A percentile compares a stretch with the other conserved stretches of the same genome.
phyloP scores from a whole-genome alignment of 352 stramenopile genomes.

The Pythium diclinum region DNA sequence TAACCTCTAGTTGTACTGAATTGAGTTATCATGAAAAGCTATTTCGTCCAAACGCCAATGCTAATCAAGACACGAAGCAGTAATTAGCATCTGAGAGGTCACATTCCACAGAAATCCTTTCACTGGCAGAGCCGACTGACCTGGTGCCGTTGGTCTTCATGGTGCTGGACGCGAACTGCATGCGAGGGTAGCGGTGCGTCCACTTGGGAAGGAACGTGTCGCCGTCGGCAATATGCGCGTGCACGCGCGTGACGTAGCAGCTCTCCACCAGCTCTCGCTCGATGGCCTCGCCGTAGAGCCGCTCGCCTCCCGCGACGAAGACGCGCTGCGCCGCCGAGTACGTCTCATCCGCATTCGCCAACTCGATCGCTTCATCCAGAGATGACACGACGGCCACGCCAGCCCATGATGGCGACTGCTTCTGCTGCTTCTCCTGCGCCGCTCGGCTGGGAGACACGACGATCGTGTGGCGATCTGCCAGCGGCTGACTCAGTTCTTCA shows the following conservation, averaged over 20 bases:
- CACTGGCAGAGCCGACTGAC: background rate
- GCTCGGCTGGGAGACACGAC: slow-evolving; percentile 40
- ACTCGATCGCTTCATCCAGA: slow-evolving; percentile 41
- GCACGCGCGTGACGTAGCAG: slow-evolving; percentile 64
- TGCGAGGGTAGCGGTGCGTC: slow-evolving; percentile 37
- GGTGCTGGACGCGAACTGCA: slow-evolving; percentile 34
- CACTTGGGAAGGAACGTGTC: slow-evolving; percentile 61
- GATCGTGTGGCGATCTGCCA: slow-evolving; percentile 58
- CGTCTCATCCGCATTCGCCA: slow-evolving; percentile 30
- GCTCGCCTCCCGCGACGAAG: slow-evolving; percentile 64
- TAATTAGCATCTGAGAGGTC: slow-evolving; percentile 7
- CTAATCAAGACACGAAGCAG: slow-evolving; percentile 4
- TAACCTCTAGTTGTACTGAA: slow-evolving; percentile 5
- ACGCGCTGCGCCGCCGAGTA: slow-evolving; percentile 43
- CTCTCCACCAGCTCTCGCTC: slow-evolving; percentile 37
- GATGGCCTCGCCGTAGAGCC: slow-evolving; percentile 60
- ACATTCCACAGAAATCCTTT: background rate
- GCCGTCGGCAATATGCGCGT: slow-evolving; percentile 37
- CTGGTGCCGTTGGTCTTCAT: slow-evolving; percentile 19
- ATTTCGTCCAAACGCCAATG: slow-evolving; percentile 17
- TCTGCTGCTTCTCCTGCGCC: slow-evolving; percentile 45
- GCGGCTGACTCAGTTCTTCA: slow-evolving; percentile 33
- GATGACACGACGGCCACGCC: slow-evolving; percentile 35
- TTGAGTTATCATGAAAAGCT: slow-evolving; percentile 1
- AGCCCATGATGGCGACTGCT: slow-evolving; percentile 39